Conservation (phyloP, 177 flowering plant genomes). For the Vitis hybrid region DNA sequence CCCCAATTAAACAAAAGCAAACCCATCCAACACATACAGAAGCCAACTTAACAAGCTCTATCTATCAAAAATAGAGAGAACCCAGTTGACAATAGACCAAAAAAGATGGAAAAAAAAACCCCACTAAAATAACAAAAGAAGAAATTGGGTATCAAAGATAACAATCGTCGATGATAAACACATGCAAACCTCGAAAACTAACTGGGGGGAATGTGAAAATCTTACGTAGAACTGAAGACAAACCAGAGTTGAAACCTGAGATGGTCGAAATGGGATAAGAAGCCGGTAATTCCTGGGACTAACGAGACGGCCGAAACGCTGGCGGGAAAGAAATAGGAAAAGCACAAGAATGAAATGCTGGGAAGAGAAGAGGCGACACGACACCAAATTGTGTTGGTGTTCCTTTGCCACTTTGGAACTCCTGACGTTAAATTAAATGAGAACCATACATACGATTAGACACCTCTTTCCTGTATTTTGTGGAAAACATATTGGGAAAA, state of each 20-base stretch:
- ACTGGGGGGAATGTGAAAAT: neutral
- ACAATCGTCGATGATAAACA: too few species aligned
- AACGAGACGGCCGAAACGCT: neutral
- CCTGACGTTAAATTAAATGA: too few species aligned
- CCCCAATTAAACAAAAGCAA: too few species aligned
- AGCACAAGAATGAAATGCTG: neutral
- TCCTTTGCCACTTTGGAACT: neutral
- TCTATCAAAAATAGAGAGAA: too few species aligned
- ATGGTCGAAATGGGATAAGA: neutral
- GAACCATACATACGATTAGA: neutral
- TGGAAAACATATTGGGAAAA: neutral
- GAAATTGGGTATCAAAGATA: too few species aligned
- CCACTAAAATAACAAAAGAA: too few species aligned
- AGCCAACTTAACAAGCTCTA: too few species aligned
- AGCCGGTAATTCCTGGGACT: neutral
- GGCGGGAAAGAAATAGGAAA: neutral
- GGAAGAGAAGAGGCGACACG: neutral
- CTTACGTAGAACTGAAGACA: neutral
- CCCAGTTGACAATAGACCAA: too few species aligned
- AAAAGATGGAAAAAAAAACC: too few species aligned
- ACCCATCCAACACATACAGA: too few species aligned
- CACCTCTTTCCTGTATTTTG: neutral
- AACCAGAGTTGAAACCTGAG: neutral
- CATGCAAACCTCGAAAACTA: too few species aligned
- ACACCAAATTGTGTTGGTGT: neutral